Conservation (phyloP, 208 protist genomes). For the Leishmania gerbilli region DNA sequence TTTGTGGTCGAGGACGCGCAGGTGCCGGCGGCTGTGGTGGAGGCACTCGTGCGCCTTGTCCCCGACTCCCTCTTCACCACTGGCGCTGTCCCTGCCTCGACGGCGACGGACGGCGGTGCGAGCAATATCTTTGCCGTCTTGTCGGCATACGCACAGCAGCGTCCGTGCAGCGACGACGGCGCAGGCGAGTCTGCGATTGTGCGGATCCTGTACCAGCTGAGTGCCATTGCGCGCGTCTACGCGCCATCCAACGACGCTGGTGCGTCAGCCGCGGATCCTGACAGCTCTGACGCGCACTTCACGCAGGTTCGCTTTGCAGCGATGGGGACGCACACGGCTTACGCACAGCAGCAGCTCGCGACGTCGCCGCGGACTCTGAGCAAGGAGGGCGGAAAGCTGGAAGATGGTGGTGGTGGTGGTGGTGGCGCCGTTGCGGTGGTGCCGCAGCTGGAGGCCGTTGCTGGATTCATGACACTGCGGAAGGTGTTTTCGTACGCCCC, state of each 20-base stretch:
- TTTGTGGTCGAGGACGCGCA: constrained; percentile 49
- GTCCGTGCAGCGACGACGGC: constrained; percentile 8
- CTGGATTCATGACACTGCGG: constrained; percentile 32
- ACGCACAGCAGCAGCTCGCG: constrained; percentile 13
- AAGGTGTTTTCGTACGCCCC: constrained; percentile 37
- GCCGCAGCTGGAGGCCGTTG: constrained; percentile 14
- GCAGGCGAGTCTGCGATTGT: constrained; percentile 13
- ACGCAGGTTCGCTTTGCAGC: constrained; percentile 28
- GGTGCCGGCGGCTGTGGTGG: constrained; percentile 46
- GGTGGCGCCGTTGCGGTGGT: background rate
- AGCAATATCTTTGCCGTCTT: constrained; percentile 16
- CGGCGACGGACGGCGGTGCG: background rate
- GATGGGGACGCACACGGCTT: constrained; percentile 11
- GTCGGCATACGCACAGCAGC: constrained; percentile 22
- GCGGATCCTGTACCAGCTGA: constrained; percentile 18
- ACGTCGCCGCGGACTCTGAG: background rate
- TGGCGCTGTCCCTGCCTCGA: background rate
- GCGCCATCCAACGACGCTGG: background rate
- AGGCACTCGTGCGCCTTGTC: constrained; percentile 28
- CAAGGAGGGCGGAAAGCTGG: constrained; percentile 1
- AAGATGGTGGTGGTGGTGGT: background rate
- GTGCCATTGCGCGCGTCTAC: constrained; percentile 11
- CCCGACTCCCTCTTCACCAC: constrained; percentile 19
- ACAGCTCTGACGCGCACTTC: constrained; percentile 23
- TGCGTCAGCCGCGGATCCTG: background rate